These are phyloP conservation scores for Globisporangium splendens DNA, from an alignment of 352 stramenopile species.

Conservation along the genomic window DNA sequence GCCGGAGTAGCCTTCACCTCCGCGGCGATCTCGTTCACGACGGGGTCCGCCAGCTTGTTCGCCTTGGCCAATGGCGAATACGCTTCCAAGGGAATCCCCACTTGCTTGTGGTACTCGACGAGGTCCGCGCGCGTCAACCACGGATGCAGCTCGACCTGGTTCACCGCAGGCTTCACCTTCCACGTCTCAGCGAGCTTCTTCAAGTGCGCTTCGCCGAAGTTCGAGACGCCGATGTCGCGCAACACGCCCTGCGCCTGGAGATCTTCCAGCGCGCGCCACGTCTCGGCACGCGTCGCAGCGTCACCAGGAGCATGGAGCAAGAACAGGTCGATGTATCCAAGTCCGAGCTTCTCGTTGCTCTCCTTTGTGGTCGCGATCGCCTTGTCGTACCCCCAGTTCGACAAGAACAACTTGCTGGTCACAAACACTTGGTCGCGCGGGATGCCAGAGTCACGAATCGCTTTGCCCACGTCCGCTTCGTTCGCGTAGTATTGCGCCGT, in stretches of 20 bases:
- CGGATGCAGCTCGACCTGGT: conserved; percentile 81
- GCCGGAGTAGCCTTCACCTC: conserved; percentile 30
- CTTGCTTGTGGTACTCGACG: conserved; percentile 51
- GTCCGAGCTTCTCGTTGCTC: conserved; percentile 53
- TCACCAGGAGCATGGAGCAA: conserved; percentile 67
- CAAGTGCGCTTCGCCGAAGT: conserved; percentile 85
- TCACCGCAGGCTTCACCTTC: conserved; percentile 62
- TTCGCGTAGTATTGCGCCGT: conserved; percentile 88
- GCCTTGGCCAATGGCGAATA: conserved; percentile 39
- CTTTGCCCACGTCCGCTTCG: conserved; percentile 75
- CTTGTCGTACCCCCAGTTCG: conserved; percentile 64
- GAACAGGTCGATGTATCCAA: conserved; percentile 80
- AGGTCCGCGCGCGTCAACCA: conserved; percentile 59
- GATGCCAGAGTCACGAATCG: conserved; percentile 64
- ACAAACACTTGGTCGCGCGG: conserved; percentile 76
- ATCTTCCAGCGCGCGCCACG: conserved; percentile 52
- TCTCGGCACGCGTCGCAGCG: conserved; percentile 32
- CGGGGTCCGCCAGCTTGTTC: conserved; percentile 16
- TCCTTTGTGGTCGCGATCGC: conserved; percentile 40
- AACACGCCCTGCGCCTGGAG: conserved; percentile 47
- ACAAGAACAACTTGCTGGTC: conserved; percentile 71
- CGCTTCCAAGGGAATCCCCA: conserved; percentile 44
- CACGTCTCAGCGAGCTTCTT: conserved; percentile 62
- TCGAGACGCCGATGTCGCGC: conserved; percentile 86
- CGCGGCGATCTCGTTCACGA: conserved; percentile 28